phyloP scores from a whole-genome alignment of 176 grass and related monocot species.

The Echinochloa phyllopogon region DNA sequence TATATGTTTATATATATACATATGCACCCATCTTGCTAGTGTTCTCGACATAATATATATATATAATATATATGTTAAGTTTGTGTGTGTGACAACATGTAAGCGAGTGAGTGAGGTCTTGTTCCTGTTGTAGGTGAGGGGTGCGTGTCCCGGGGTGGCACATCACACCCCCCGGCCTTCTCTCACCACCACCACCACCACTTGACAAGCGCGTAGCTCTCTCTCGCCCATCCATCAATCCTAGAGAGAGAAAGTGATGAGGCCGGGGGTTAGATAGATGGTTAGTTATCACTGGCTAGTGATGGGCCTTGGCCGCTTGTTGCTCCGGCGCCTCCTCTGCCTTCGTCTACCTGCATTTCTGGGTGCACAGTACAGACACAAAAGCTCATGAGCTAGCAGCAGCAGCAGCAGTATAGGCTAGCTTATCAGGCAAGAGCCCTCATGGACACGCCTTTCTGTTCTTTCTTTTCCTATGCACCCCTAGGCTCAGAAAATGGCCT shows the following conservation, averaged over 20 bases:
- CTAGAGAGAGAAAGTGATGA: slow-evolving; percentile 14
- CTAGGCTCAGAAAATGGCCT: slow-evolving; percentile 50
- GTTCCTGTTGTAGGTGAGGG: slow-evolving; percentile 60
- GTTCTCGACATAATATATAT: neutral
- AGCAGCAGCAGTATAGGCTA: neutral
- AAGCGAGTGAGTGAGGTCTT: neutral
- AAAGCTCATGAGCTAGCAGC: slow-evolving; percentile 9
- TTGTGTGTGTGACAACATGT: neutral
- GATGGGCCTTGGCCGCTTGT: slow-evolving; percentile 43
- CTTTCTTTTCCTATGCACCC: slow-evolving; percentile 66
- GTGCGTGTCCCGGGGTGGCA: slow-evolving; percentile 68
- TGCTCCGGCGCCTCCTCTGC: slow-evolving; percentile 25
- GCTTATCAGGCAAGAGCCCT: neutral
- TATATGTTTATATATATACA: neutral
- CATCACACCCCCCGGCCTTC: slow-evolving; percentile 43
- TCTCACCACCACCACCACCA: slow-evolving; percentile 14
- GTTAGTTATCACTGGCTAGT: slow-evolving; percentile 62
- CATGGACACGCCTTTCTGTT: slow-evolving; percentile 54
- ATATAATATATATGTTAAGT: slow-evolving; percentile 20
- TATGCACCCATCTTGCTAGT: neutral
- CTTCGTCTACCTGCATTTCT: neutral
- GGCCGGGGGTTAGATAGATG: slow-evolving; percentile 54
- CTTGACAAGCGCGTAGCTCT: slow-evolving; percentile 49
- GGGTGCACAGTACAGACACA: neutral
- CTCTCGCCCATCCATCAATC: slow-evolving; percentile 5